phyloP scores from a whole-genome alignment of 352 stramenopile genomes.

The Pythium inflatum region DNA sequence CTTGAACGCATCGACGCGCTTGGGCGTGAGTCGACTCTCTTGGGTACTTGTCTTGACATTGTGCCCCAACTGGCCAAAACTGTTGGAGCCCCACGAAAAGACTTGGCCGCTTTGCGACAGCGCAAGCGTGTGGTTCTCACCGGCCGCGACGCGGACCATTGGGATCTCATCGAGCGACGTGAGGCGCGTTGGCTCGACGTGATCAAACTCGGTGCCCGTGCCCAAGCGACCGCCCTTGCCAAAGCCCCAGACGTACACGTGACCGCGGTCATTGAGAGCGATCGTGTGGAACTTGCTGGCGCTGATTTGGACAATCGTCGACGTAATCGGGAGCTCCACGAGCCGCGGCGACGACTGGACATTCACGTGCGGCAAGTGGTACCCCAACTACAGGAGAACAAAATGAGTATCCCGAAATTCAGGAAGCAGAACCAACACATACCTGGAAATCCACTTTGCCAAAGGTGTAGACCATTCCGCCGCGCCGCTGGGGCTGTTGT shows the following conservation, averaged over 20 bases:
- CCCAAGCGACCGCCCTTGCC: conserved; percentile 78
- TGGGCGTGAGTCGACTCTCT: conserved; percentile 64
- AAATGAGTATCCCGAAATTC: conserved; percentile 14
- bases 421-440: neutral
- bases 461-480: conserved; percentile 79
- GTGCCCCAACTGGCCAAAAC: conserved; percentile 77
- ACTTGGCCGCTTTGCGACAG: conserved; percentile 69
- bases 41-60: conserved; percentile 58
- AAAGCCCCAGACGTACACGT: conserved; percentile 86
- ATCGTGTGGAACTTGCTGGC: conserved; percentile 85
- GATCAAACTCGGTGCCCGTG: conserved; percentile 79
- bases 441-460: conserved; percentile 88
- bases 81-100: conserved; percentile 84
- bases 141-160: conserved; percentile 68
- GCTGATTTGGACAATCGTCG: conserved; percentile 67
- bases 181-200: conserved; percentile 65
- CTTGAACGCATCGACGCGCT: conserved; percentile 75
- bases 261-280: conserved; percentile 57
- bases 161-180: conserved; percentile 53
- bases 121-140: conserved; percentile 82
- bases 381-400: conserved; percentile 54
- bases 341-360: conserved; percentile 68
- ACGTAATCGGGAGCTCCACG: conserved; percentile 58
- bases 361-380: conserved; percentile 81
- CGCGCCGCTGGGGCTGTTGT: conserved; percentile 14